These are phyloP conservation scores for Fragaria iinumae DNA, from an alignment of 306 rosid genomes.

Conservation along the genomic window DNA sequence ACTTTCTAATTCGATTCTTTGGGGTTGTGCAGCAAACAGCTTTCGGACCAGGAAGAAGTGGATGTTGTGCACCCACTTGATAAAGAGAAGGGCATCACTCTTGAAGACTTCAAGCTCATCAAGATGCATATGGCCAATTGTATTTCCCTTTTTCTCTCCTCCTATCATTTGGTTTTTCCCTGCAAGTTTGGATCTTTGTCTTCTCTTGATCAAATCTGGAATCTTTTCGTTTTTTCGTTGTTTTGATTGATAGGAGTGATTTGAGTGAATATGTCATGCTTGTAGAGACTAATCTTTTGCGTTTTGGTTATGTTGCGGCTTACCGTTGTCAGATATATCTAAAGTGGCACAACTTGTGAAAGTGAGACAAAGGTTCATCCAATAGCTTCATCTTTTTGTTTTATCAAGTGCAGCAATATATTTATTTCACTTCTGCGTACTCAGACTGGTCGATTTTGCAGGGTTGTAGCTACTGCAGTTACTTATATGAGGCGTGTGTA, in stretches of 20 bases:
- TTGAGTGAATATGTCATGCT: background rate
- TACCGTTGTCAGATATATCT: conserved; percentile 58
- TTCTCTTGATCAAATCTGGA: too few species aligned
- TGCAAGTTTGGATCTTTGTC: background rate
- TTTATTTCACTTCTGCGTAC: background rate
- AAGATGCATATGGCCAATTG: conserved; percentile 93
- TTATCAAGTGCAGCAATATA: background rate
- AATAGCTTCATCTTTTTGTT: conserved; percentile 10
- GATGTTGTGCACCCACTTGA: conserved; percentile 76
- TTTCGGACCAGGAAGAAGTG: conserved; percentile 83
- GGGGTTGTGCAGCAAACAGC: conserved; percentile 59
- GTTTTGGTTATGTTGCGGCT: conserved; percentile 13
- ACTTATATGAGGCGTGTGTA: conserved; percentile 96
- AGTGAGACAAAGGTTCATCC: conserved; percentile 83
- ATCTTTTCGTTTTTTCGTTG: background rate
- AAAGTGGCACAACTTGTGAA: conserved; percentile 76
- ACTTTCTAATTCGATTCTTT: background rate
- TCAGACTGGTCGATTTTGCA: conserved; percentile 36
- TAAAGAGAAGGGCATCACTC: conserved; percentile 77
- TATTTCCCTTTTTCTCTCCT: conserved; percentile 25
- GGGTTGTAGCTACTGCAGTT: conserved; percentile 97
- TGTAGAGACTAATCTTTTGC: background rate
- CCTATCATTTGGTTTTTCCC: background rate
- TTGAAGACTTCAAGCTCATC: conserved; percentile 89
- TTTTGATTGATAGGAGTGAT: background rate